Conservation (phyloP, 805 yeast species). For the Yarrowia hollandica region DNA sequence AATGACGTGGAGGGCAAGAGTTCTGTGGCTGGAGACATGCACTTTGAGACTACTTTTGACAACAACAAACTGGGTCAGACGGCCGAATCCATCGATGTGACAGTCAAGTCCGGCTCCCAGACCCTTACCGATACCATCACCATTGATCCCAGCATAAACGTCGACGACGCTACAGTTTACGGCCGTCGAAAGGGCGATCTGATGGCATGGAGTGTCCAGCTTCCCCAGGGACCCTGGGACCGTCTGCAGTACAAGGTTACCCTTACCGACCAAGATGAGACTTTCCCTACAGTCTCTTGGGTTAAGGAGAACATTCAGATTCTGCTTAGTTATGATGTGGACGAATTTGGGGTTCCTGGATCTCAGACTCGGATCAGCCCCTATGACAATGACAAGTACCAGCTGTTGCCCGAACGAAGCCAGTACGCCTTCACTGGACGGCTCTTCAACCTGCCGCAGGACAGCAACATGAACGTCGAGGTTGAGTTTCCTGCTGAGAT, state of each 20-base stretch:
- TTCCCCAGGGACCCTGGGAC: background rate
- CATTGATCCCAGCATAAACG: background rate
- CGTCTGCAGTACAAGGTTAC: background rate
- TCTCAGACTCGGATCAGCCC: background rate
- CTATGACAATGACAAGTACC: background rate
- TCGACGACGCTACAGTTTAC: background rate
- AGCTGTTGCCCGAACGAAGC: background rate
- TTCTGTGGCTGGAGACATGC: background rate
- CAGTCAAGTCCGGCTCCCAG: background rate
- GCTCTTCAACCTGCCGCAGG: slow-evolving; percentile 3
- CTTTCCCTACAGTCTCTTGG: background rate
- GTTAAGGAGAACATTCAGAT: background rate
- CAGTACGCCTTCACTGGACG: background rate
- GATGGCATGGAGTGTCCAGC: background rate
- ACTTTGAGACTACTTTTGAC: background rate
- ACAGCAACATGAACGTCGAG: background rate
- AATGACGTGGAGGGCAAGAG: background rate
- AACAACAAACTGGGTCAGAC: background rate
- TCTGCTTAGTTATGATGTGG: background rate
- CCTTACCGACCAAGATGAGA: background rate
- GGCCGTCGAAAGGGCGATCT: background rate
- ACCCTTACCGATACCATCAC: background rate
- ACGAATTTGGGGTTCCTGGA: background rate
- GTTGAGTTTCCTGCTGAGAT: background rate
- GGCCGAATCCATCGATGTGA: background rate